Evolutionary conservation across 75 land plant genomes (phyloP), one percentile per base, ranked within the genome.

Genomic region (Azolla pinnata): DNA sequence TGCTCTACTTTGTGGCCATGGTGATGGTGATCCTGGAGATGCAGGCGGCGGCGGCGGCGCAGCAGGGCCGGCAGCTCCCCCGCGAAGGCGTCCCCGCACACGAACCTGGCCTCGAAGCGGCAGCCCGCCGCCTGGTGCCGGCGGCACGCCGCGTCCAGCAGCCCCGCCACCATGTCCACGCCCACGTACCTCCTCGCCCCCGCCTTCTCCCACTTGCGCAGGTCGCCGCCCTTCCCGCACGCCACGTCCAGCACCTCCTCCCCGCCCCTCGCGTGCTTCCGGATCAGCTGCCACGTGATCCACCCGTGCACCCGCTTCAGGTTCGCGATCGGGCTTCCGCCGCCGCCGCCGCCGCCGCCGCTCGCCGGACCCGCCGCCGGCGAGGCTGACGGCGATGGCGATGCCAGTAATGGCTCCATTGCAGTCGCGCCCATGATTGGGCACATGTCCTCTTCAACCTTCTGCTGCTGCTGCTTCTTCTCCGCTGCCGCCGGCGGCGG

Each of bases 241-340:
- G 50, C 50, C 50, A 47, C 4, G 20, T 47, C 50, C 50, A 47
- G 20, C 50, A 47, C 50, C 50, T 7, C 20, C 7, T 47, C 50
- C 10, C 50, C 50, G 7, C 18, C 50, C 19, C 20, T 47, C 20
- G 50, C 19, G 18, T 16, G 19, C 18, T 3, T 9, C 50, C 20
- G 4, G 3, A 47, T 47, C 50, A 47, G 50, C 50, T 9, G 18
- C 50, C 10, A 3, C 20, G 7, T 47, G 10, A 47, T 47, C 18
- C 50, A 47, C 18, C 20, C 18, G 20, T 47, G 50, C 18, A 12
- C 20, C 10, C 19, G 7, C 50, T 47, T 47, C 50, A 47, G 20
- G 14, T 38, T 38, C 42, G n/a, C n/a, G n/a, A n/a, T n/a, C n/a
- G n/a, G n/a, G n/a, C n/a, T n/a, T n/a, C n/a, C n/a, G n/a, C n/a